These are phyloP conservation scores for Zymoseptoria tritici DNA, from an alignment of 2,329 filamentous ascomycete species.

Conservation along the genomic window DNA sequence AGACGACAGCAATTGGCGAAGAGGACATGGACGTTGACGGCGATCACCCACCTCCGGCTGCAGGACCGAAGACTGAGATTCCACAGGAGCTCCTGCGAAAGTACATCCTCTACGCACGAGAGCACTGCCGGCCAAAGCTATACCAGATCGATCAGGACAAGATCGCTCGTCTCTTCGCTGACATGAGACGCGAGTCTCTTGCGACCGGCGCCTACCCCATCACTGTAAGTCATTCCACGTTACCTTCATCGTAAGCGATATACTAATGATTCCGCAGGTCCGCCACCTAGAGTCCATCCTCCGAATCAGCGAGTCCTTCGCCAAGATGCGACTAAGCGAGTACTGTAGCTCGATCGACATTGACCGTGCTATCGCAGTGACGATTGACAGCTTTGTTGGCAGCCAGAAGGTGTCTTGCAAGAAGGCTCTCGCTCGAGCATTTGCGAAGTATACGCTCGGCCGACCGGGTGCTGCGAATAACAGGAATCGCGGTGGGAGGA, in stretches of 20 bases:
- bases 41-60: slow-evolving; percentile 35
- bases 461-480: slow-evolving; percentile 36
- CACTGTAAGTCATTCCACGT: slow-evolving; percentile 58
- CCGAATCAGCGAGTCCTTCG: slow-evolving; percentile 88
- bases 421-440: slow-evolving; percentile 86
- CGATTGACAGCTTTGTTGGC: slow-evolving; percentile 90
- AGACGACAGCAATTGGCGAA: slow-evolving; percentile 38
- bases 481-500: slow-evolving; percentile 5
- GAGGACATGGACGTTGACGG: slow-evolving; percentile 56
- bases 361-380: slow-evolving; percentile 93
- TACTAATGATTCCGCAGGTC: slow-evolving; percentile 50
- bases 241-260: neutral
- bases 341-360: slow-evolving; percentile 88
- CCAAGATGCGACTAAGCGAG: slow-evolving; percentile 95
- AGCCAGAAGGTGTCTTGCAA: slow-evolving; percentile 97
- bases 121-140: slow-evolving; percentile 82
- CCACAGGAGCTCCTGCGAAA: slow-evolving; percentile 86
- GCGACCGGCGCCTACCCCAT: slow-evolving; percentile 96
- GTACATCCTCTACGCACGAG: slow-evolving; percentile 91
- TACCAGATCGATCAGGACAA: slow-evolving; percentile 99
- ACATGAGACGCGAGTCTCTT: slow-evolving; percentile 88
- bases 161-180: slow-evolving; percentile 83
- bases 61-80: slow-evolving; percentile 60
- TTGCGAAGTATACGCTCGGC: slow-evolving; percentile 74
- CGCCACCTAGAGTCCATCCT: slow-evolving; percentile 97